phyloP scores from a whole-genome alignment of 1,139 yeast genomes.

The Yamadazyma pseudoaaseri region DNA sequence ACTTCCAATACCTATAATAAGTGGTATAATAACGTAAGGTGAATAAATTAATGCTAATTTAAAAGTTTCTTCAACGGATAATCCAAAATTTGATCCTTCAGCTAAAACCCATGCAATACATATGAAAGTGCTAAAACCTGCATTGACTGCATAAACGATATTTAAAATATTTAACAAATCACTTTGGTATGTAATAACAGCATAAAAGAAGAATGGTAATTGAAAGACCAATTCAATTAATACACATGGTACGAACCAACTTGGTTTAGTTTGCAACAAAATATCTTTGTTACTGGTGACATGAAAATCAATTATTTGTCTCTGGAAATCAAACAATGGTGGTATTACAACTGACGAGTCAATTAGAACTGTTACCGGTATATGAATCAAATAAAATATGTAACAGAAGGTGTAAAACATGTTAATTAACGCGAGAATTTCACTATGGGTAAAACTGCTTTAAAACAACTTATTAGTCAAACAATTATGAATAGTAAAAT shows the following conservation, averaged over 20 bases:
- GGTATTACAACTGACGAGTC: conserved; percentile 77
- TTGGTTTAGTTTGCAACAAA: conserved; percentile 51
- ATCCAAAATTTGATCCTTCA: conserved; percentile 32
- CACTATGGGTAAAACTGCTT: not conserved
- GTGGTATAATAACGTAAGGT: conserved; percentile 70
- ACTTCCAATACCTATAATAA: conserved; percentile 29
- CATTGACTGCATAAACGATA: conserved; percentile 74
- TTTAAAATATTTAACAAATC: conserved; percentile 47
- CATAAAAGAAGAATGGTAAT: conserved; percentile 65
- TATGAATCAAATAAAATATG: conserved; percentile 53
- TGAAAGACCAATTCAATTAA: conserved; percentile 71
- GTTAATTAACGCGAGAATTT: not conserved
- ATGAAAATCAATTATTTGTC: conserved; percentile 54
- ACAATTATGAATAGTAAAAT: conserved; percentile 1
- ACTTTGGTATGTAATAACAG: conserved; percentile 17
- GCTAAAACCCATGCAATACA: conserved; percentile 51
- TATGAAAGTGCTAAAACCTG: conserved; percentile 67
- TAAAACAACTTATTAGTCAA: conserved; percentile 4
- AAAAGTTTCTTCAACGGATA: conserved; percentile 31
- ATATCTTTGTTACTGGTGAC: conserved; percentile 66
- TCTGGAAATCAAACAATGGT: conserved; percentile 50
- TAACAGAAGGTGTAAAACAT: conserved; percentile 51
- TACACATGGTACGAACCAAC: conserved; percentile 74
- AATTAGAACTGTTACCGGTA: conserved; percentile 70
- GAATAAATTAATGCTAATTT: conserved; percentile 53